A percentile compares a stretch with the other conserved stretches of the same genome.
Conservation (phyloP, 441 rosid species). For the Biscutella auriculata region DNA sequence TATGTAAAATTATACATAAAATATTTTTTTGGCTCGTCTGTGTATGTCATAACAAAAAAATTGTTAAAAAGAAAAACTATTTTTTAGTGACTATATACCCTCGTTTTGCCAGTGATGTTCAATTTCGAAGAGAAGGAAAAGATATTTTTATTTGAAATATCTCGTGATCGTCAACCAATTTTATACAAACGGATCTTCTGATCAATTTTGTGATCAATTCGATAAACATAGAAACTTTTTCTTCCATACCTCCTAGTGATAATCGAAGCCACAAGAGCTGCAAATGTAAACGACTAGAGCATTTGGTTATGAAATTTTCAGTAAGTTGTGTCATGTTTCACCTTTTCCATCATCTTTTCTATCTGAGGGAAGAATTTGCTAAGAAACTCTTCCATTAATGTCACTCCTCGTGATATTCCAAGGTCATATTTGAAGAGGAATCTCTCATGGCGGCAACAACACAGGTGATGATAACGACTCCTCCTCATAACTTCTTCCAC, state of each 20-base stretch:
- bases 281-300: constrained; percentile 73
- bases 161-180: too few species aligned
- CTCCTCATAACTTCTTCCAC: constrained; percentile 54
- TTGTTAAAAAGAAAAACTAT: too few species aligned
- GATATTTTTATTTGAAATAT: too few species aligned
- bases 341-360: constrained; percentile 20
- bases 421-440: constrained; percentile 82
- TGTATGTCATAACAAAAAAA: too few species aligned
- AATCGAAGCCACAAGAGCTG: constrained; percentile 56
- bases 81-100: too few species aligned
- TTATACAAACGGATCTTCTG: too few species aligned
- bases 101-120: too few species aligned
- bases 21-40: too few species aligned
- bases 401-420: constrained; percentile 91
- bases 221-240: constrained; percentile 57
- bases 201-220: too few species aligned
- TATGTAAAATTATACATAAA: too few species aligned
- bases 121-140: too few species aligned
- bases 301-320: constrained; percentile 56
- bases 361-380: constrained; percentile 56
- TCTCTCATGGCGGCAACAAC: constrained; percentile 87
- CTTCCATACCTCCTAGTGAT: constrained; percentile 59
- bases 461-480: constrained; percentile 63
- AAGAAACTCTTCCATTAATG: constrained; percentile 59
- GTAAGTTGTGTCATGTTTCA: constrained; percentile 37